A percentile compares a stretch with the other conserved stretches of the same genome.
phyloP scores from a whole-genome alignment of 106 monocot genomes.

The Apostasia ramifera region DNA sequence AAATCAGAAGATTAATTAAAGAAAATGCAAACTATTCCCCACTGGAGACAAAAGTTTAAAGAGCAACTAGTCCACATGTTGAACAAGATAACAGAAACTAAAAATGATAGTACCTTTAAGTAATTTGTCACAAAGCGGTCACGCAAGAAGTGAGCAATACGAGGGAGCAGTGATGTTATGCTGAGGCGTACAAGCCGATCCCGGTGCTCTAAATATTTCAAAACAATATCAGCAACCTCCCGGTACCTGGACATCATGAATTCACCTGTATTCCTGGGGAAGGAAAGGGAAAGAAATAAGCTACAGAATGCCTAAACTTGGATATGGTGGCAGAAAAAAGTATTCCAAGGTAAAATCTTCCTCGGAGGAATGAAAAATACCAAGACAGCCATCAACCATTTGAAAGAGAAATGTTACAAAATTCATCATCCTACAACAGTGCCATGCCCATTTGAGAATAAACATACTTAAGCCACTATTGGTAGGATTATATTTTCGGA shows the following conservation, averaged over 20 bases:
- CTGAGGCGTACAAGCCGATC: constrained; percentile 95
- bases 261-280: constrained; percentile 88
- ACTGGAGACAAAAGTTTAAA: too few species aligned
- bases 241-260: constrained; percentile 99
- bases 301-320: neutral
- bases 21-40: too few species aligned
- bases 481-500: too few species aligned
- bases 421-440: too few species aligned
- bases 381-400: too few species aligned
- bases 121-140: constrained; percentile 98
- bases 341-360: too few species aligned
- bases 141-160: constrained; percentile 96
- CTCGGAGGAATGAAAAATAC: too few species aligned
- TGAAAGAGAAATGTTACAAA: too few species aligned
- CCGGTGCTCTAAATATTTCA: constrained; percentile 86
- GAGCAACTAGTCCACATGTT: too few species aligned
- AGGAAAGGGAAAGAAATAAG: constrained; percentile 6
- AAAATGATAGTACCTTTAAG: constrained; percentile 45
- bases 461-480: too few species aligned
- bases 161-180: constrained; percentile 95
- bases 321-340: too few species aligned
- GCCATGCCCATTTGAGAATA: too few species aligned
- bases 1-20: constrained; percentile 1
- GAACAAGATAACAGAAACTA: neutral
- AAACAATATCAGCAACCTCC: constrained; percentile 97